phyloP scores from a whole-genome alignment of 2,329 filamentous ascomycete species.

The Myotisia sp. region DNA sequence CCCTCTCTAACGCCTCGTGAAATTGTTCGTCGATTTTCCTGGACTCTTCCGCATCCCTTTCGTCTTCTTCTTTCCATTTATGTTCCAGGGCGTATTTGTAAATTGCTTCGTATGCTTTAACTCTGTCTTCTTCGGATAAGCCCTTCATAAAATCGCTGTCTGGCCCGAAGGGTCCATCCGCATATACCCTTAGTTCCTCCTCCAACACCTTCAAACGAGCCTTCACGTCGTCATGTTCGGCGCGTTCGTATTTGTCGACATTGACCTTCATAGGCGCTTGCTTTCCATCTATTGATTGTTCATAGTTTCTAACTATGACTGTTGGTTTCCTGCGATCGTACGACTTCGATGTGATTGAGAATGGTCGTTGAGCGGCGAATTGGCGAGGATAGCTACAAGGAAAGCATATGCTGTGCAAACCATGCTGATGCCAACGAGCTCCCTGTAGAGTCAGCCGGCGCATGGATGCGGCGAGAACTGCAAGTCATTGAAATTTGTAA shows the following conservation, averaged over 20 bases:
- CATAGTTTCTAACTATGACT: conserved; percentile 31
- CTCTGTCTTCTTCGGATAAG: conserved; percentile 29
- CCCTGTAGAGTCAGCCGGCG: conserved; percentile 31
- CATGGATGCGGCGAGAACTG: conserved; percentile 26
- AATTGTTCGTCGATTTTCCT: conserved; percentile 5
- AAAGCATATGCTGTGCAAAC: conserved; percentile 22
- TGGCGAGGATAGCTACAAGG: conserved; percentile 11
- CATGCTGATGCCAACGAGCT: conserved; percentile 32
- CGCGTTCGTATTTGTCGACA: conserved; percentile 25
- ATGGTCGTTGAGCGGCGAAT: conserved; percentile 15
- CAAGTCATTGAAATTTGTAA: too few species aligned
- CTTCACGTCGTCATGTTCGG: conserved; percentile 24
- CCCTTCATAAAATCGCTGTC: conserved; percentile 31
- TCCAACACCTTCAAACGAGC: conserved; percentile 25
- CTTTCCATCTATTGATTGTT: conserved; percentile 26
- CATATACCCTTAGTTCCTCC: conserved; percentile 26
- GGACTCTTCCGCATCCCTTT: conserved; percentile 3
- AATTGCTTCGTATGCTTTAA: conserved; percentile 29
- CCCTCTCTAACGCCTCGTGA: conserved; percentile 6
- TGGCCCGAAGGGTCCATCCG: conserved; percentile 30
- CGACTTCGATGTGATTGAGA: conserved; percentile 20
- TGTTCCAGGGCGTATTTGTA: conserved; percentile 28
- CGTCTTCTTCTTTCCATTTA: conserved; percentile 13
- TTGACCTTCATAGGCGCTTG: conserved; percentile 25
- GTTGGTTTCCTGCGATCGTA: conserved; percentile 20